These are phyloP conservation scores for Emydomyces testavorans DNA, from an alignment of 2,329 filamentous ascomycete genomes.

Conservation along the genomic window DNA sequence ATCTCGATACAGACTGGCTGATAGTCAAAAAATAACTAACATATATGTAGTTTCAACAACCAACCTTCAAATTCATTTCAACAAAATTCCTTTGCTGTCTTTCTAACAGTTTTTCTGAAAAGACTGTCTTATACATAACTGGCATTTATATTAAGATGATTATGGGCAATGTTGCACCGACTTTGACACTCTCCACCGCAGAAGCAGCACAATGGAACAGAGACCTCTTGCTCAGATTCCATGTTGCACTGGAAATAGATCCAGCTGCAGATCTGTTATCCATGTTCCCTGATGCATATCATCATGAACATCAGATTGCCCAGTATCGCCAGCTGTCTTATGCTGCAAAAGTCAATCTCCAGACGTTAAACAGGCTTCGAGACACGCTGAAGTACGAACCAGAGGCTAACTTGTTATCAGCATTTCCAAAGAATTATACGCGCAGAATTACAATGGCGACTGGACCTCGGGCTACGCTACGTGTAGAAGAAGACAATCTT, in stretches of 20 bases:
- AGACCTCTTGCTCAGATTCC: conserved; percentile 18
- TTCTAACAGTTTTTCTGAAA: no score
- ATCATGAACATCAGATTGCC: conserved; percentile 14
- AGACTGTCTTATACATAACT: no score
- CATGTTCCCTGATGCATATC: conserved; percentile 18
- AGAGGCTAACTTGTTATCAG: conserved; percentile 19
- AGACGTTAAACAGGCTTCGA: conserved; percentile 15
- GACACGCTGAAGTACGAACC: conserved; percentile 14
- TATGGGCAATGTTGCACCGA: background rate
- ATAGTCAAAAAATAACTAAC: no score
- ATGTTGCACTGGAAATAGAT: conserved; percentile 17
- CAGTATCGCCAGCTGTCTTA: conserved; percentile 16
- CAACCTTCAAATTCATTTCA: no score
- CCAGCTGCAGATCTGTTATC: conserved; percentile 20
- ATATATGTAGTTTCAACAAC: no score
- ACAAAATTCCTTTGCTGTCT: no score
- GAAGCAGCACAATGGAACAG: conserved; percentile 20
- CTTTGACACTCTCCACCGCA: conserved; percentile 13
- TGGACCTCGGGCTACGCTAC: conserved; percentile 7
- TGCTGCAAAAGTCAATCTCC: conserved; percentile 17
- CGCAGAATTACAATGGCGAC: conserved; percentile 19
- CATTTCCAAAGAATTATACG: conserved; percentile 17
- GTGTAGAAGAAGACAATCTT: conserved; percentile 3
- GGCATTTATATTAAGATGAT: no score
- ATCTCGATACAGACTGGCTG: no score